Evolutionary conservation across 371 early-diverging fungal genomes (phyloP).

Genomic region (Rhizomucor miehei): DNA sequence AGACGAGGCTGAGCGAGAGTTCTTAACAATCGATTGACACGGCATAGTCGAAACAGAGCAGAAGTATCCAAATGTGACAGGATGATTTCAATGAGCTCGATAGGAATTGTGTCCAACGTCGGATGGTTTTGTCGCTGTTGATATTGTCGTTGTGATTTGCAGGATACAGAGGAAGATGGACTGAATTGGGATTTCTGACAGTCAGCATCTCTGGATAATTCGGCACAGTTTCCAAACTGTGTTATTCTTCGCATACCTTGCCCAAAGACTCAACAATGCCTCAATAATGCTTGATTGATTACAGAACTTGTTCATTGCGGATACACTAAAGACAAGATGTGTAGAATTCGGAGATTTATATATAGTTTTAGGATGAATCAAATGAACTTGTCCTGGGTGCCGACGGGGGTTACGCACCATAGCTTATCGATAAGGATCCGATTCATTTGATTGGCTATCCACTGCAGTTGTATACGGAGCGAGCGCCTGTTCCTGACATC

Average conservation of each 20-base stretch:
- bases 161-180: too few relatives aligned
- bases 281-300: not conserved
- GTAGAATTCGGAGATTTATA: constrained; percentile 13
- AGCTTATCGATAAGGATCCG: constrained; percentile 19
- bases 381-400: not conserved
- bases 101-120: constrained; percentile 3
- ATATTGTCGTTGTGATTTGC: not conserved
- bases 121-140: not conserved
- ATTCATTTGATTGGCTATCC: constrained; percentile 12
- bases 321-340: not conserved
- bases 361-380: constrained; percentile 1
- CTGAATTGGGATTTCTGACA: too few relatives aligned
- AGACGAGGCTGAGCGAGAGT: constrained; percentile 18
- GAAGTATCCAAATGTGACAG: constrained; percentile 9
- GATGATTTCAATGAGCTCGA: constrained; percentile 14
- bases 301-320: not conserved
- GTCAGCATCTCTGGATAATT: too few relatives aligned
- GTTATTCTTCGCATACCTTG: not conserved
- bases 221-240: too few relatives aligned
- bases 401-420: not conserved
- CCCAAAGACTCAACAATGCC: constrained; percentile 1
- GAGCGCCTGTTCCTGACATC: constrained; percentile 6
- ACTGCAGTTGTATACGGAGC: constrained; percentile 4
- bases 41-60: constrained; percentile 16
- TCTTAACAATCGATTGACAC: constrained; percentile 15